These are phyloP conservation scores for Trichosporon asahii DNA, from an alignment of 1,284 basidiomycete species.

Conservation along the genomic window DNA sequence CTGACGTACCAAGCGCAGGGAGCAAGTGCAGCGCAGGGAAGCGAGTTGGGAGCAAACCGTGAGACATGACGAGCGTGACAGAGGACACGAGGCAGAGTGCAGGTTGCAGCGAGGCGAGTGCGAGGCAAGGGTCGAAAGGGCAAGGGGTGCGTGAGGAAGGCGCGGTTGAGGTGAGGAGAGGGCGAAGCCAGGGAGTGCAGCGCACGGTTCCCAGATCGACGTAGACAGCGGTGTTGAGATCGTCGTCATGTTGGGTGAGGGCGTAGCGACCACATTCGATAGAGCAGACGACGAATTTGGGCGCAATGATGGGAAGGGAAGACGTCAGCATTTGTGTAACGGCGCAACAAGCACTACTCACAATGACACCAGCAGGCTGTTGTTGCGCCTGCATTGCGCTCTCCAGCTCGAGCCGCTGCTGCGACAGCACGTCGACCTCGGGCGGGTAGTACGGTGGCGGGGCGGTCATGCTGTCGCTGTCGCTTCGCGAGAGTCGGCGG, in stretches of 20 bases:
- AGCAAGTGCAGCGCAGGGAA: no score
- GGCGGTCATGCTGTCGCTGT: background rate
- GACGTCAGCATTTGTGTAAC: background rate
- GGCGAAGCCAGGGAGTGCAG: background rate
- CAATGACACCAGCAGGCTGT: background rate
- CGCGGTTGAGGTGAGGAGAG: no score
- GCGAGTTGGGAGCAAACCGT: no score
- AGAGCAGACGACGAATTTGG: background rate
- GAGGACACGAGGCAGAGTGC: background rate
- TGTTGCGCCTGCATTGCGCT: slow-evolving; percentile 1
- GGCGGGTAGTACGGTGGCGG: background rate
- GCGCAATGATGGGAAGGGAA: background rate
- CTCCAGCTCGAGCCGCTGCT: slow-evolving; percentile 3
- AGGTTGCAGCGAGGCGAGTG: background rate
- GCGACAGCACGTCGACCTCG: background rate
- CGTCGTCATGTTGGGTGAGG: background rate
- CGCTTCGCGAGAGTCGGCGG: background rate
- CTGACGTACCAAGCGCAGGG: background rate
- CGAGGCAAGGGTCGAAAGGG: background rate
- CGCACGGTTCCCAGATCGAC: background rate
- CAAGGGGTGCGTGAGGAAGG: background rate
- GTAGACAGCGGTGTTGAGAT: background rate
- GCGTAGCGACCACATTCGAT: background rate
- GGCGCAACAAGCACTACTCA: background rate
- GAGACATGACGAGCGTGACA: background rate